Base-by-base conservation (phyloP, 2,329 filamentous ascomycete genomes). In the Rugonectria rugulosa region DNA sequence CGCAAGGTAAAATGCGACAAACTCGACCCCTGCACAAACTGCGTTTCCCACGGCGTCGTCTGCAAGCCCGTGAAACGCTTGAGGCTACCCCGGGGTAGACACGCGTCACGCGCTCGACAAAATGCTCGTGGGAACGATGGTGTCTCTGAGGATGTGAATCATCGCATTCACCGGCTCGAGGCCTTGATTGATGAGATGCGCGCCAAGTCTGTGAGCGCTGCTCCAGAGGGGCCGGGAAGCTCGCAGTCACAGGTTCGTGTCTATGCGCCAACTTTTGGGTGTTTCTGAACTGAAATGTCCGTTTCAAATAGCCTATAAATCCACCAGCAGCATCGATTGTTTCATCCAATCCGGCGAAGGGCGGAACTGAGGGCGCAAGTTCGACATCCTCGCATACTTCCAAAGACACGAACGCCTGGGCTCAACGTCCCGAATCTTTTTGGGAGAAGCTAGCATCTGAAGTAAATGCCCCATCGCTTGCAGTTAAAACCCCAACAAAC, bases 1-100 rank as follows among this genome's bases (percentile, higher is more conserved):
- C 59, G 63, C 46, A 65, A 65, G 50, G 49, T 64, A 38, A 63
- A 59, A 37, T 65, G 63, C 40, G 59, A 65, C 45, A 65, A 64
- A 26, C 59, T 62, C 41, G 53, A 53, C 15, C 63, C 63, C 14
- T 65, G 61, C 46, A 55, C 63, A 8, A 63, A 63, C 27, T 64
- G 61, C 27, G 49, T 46, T 1, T 57, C 53, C 3, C 52, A 57
- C 26, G 49, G 60, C 5, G 27, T 52, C 3, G 47, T 20, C 7
- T 64, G 63, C 27, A 40, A 57, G 7, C 57, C 63, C 7, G 55
- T 62, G 8, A 50, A 64, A 17, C 53, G 59, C 42, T 49, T 49
- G 11, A 48, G 56, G 42, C 15, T 59, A n/a, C 56, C 59, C 5
- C 40, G 59, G 34, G 54, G 62, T 6, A 57, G 62, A 9, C 57